These are phyloP conservation scores for Russula dissimulans DNA, from an alignment of 768 basidiomycete genomes.

Conservation along the genomic window DNA sequence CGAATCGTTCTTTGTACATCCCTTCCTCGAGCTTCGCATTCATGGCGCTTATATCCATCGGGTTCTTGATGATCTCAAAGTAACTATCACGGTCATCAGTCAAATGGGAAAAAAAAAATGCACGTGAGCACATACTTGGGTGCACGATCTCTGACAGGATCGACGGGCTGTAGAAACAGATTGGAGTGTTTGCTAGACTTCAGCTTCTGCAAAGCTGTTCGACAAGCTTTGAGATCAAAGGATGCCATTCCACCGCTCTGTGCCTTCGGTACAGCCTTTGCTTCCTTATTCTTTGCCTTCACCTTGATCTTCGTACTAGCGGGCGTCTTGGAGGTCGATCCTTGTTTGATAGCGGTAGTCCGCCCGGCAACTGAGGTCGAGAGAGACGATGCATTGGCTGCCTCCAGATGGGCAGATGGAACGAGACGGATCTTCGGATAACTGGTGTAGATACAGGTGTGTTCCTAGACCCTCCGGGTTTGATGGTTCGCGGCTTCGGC, in stretches of 20 bases:
- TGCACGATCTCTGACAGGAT: slow-evolving; percentile 86
- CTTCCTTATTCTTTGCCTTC: slow-evolving; percentile 24
- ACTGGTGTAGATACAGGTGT: slow-evolving; percentile 25
- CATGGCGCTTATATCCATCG: slow-evolving; percentile 93
- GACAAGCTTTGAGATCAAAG: slow-evolving; percentile 66
- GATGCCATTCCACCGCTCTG: slow-evolving; percentile 69
- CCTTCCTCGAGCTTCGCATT: slow-evolving; percentile 78
- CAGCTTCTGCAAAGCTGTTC: slow-evolving; percentile 73
- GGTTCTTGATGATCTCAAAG: slow-evolving; percentile 80
- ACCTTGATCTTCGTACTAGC: slow-evolving; percentile 11
- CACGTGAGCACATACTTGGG: slow-evolving; percentile 52
- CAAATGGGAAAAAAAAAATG: slow-evolving; percentile 1
- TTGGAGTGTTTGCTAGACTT: slow-evolving; percentile 61
- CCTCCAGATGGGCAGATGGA: slow-evolving; percentile 25
- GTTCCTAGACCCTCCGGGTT: slow-evolving; percentile 29
- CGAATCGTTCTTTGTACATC: slow-evolving; percentile 74
- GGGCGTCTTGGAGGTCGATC: not conserved
- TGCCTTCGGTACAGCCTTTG: slow-evolving; percentile 53
- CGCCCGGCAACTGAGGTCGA: not conserved
- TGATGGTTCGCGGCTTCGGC: slow-evolving; percentile 27
- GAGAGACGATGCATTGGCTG: slow-evolving; percentile 27
- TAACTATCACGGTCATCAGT: slow-evolving; percentile 45
- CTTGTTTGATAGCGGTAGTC: slow-evolving; percentile 6
- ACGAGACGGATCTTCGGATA: slow-evolving; percentile 42
- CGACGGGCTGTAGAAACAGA: slow-evolving; percentile 84